Conservation (phyloP, 2,329 filamentous ascomycete species). For the Mycosphaerelloides madeirae region DNA sequence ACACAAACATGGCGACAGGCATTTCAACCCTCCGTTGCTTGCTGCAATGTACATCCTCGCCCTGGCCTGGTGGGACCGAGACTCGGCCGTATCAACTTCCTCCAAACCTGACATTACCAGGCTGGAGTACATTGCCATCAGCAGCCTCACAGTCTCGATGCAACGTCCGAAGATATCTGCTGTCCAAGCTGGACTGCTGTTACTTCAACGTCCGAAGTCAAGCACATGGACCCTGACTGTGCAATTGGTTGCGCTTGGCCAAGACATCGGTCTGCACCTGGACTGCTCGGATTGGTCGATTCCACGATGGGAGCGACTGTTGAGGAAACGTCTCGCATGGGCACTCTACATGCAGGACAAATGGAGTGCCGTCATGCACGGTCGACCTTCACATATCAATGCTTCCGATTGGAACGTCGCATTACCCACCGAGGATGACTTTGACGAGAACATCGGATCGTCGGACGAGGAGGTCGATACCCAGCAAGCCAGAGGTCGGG, state of each 20-base stretch:
- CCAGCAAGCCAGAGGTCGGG: conserved; percentile 63
- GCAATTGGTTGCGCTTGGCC: conserved; percentile 78
- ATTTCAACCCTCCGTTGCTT: conserved; percentile 71
- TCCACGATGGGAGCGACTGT: conserved; percentile 76
- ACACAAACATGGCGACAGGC: conserved; percentile 65
- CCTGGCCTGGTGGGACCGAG: conserved; percentile 81
- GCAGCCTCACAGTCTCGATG: conserved; percentile 70
- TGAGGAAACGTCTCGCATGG: conserved; percentile 84
- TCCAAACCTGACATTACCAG: conserved; percentile 67
- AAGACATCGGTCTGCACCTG: conserved; percentile 83
- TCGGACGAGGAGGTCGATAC: conserved; percentile 53
- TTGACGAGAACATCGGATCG: conserved; percentile 59
- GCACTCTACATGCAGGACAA: conserved; percentile 92
- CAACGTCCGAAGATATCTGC: conserved; percentile 77
- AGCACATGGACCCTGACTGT: conserved; percentile 82
- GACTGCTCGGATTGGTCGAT: conserved; percentile 86
- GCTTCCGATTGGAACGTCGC: conserved; percentile 72
- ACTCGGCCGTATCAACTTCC: conserved; percentile 58
- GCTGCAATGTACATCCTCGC: conserved; percentile 80
- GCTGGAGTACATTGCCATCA: conserved; percentile 68
- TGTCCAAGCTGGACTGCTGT: conserved; percentile 68
- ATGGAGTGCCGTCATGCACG: conserved; percentile 81
- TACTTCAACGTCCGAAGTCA: conserved; percentile 70
- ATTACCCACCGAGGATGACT: conserved; percentile 61
- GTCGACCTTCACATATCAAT: conserved; percentile 73